phyloP scores from a whole-genome alignment of 306 rosid genomes.

The Comarum palustre region DNA sequence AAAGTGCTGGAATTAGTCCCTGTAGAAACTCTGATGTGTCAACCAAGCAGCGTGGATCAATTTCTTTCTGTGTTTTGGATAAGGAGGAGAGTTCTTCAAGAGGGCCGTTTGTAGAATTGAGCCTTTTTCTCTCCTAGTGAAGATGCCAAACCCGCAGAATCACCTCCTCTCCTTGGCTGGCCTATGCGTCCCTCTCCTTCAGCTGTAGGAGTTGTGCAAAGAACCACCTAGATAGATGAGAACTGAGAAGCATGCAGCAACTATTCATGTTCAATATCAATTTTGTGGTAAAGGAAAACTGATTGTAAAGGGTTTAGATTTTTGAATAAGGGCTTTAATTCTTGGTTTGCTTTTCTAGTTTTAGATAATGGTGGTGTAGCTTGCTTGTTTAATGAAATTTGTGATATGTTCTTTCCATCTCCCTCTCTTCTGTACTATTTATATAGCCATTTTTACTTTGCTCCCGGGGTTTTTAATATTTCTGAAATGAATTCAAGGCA shows the following conservation, averaged over 20 bases:
- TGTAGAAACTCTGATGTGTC: conserved; percentile 69
- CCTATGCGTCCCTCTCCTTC: conserved; percentile 58
- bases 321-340: conserved; percentile 53
- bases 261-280: conserved; percentile 55
- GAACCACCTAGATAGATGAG: conserved; percentile 31
- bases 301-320: conserved; percentile 86
- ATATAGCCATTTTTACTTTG: neutral
- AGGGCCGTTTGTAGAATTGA: conserved; percentile 78
- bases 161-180: conserved; percentile 87
- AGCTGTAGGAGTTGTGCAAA: conserved; percentile 23
- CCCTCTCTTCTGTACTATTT: neutral
- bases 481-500: neutral
- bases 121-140: conserved; percentile 87
- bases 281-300: conserved; percentile 74
- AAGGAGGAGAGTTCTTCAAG: conserved; percentile 65
- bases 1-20: conserved; percentile 52
- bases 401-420: conserved; percentile 4
- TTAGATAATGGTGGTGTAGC: conserved; percentile 56
- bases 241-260: conserved; percentile 26
- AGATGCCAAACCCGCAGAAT: conserved; percentile 64
- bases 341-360: conserved; percentile 53
- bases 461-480: neutral
- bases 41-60: conserved; percentile 67
- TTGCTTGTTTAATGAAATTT: conserved; percentile 36
- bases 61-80: conserved; percentile 67